These are phyloP conservation scores for Phaeosphaeriaceae sp. DNA, from an alignment of 2,329 filamentous ascomycete genomes.

Conservation along the genomic window DNA sequence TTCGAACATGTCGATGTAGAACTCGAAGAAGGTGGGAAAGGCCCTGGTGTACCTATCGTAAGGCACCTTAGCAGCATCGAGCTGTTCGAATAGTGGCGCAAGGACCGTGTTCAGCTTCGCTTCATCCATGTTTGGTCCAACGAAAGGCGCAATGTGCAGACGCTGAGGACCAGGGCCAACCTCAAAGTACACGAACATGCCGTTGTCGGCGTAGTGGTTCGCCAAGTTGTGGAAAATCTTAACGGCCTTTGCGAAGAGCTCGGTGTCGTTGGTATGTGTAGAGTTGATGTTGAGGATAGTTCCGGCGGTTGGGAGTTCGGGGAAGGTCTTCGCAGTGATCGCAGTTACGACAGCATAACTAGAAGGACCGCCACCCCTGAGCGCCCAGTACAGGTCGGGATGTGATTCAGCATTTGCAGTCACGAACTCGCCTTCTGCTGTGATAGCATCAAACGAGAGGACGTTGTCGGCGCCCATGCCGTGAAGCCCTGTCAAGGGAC, in stretches of 20 bases:
- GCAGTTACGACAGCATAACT: constrained; percentile 41
- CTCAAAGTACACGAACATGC: constrained; percentile 48
- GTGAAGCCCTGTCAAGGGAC: constrained; percentile 46
- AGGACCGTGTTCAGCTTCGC: constrained; percentile 33
- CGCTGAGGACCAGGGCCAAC: constrained; percentile 30
- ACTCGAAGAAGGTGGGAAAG: constrained; percentile 46
- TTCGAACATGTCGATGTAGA: constrained; percentile 47
- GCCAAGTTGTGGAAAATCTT: constrained; percentile 43
- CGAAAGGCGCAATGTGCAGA: constrained; percentile 42
- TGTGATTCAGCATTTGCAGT: constrained; percentile 41
- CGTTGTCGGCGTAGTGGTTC: constrained; percentile 41
- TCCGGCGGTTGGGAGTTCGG: constrained; percentile 41
- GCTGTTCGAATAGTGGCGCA: constrained; percentile 35
- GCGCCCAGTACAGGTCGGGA: constrained; percentile 47
- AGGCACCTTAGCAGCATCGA: constrained; percentile 40
- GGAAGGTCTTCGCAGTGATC: constrained; percentile 44
- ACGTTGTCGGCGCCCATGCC: constrained; percentile 50
- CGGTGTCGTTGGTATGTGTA: constrained; percentile 43
- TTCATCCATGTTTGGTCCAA: constrained; percentile 41
- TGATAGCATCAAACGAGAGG: constrained; percentile 48
- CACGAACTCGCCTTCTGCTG: constrained; percentile 46
- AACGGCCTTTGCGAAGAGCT: constrained; percentile 36
- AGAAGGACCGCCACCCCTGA: constrained; percentile 43
- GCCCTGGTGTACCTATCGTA: constrained; percentile 36
- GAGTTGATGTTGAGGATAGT: constrained; percentile 46